Evolutionary conservation across 2,329 filamentous ascomycete species (phyloP).

Genomic region (Hypoxylon rubiginosum): DNA sequence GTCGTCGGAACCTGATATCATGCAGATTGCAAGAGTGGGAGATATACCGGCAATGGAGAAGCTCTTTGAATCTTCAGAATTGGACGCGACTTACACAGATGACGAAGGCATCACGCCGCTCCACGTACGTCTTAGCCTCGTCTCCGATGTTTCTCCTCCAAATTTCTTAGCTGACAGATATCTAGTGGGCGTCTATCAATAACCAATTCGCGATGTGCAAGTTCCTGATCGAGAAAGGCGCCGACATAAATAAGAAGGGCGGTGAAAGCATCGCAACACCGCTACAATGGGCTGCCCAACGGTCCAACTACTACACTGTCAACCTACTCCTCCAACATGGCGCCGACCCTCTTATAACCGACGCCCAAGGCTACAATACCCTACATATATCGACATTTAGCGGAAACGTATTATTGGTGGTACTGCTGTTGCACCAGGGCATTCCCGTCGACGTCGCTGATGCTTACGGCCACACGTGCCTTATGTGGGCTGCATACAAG

Average conservation of each 20-base stretch:
- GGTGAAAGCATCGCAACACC: conserved; percentile 95
- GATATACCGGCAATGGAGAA: conserved; percentile 89
- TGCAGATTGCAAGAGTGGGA: conserved; percentile 92
- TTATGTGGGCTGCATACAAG: conserved; percentile 99
- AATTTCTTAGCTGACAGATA: conserved; percentile 33
- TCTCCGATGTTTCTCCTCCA: too few species aligned
- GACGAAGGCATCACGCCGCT: conserved; percentile 95
- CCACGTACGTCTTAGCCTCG: conserved; percentile 74
- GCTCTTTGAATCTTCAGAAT: conserved; percentile 86
- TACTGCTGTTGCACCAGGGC: conserved; percentile 92
- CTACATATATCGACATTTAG: conserved; percentile 97
- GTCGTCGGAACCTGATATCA: conserved; percentile 80
- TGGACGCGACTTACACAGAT: conserved; percentile 85
- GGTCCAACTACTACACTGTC: conserved; percentile 96
- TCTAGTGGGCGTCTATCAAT: conserved; percentile 97
- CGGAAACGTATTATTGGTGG: conserved; percentile 90
- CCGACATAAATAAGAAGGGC: conserved; percentile 94
- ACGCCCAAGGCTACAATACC: conserved; percentile 97
- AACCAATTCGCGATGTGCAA: conserved; percentile 98
- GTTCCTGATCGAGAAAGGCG: conserved; percentile 86
- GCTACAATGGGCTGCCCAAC: conserved; percentile 96
- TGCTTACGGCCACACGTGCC: conserved; percentile 88
- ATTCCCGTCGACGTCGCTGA: conserved; percentile 94
- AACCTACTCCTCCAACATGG: conserved; percentile 91
- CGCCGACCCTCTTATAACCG: conserved; percentile 91